Evolutionary conservation across 176 grass and related monocot genomes (phyloP).

Genomic region (Hsuehochloa calcarea): DNA sequence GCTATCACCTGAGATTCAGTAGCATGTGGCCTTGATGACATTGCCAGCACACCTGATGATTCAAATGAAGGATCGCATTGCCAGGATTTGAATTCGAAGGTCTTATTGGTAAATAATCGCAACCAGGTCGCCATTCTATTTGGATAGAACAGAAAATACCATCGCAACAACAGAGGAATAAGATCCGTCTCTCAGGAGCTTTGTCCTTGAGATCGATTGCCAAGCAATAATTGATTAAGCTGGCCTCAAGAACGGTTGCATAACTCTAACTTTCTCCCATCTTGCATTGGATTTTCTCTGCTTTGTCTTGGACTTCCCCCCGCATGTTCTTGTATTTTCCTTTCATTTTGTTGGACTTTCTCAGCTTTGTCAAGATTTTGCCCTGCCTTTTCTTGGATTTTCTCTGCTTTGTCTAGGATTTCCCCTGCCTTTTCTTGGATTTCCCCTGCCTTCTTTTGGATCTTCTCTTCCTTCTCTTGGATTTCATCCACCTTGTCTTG

Average conservation of each 20-base stretch:
- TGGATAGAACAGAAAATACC: slow-evolving; percentile 19
- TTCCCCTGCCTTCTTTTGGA: neutral
- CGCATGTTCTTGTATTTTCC: slow-evolving; percentile 2
- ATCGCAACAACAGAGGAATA: neutral
- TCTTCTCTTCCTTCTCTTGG: slow-evolving; percentile 6
- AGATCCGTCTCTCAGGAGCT: slow-evolving; percentile 11
- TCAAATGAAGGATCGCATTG: neutral
- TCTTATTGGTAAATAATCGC: slow-evolving; percentile 14
- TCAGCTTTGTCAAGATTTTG: neutral
- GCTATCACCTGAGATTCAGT: neutral
- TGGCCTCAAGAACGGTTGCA: slow-evolving; percentile 17
- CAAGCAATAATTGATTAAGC: slow-evolving; percentile 30
- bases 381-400: slow-evolving; percentile 13
- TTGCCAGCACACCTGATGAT: slow-evolving; percentile 3
- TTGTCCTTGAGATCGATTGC: slow-evolving; percentile 10
- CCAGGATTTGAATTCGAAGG: slow-evolving; percentile 22
- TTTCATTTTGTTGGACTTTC: slow-evolving; percentile 7
- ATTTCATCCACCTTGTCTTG: neutral
- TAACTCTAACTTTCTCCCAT: slow-evolving; percentile 20
- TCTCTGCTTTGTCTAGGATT: neutral
- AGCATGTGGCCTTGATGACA: slow-evolving; percentile 1
- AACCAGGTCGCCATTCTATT: neutral
- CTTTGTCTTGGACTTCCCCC: neutral
- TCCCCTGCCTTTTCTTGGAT: neutral
- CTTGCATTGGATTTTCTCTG: slow-evolving; percentile 29